Evolutionary conservation across 495 filamentous ascomycete genomes (phyloP).

Genomic region (Penicillium bialowiezense): DNA sequence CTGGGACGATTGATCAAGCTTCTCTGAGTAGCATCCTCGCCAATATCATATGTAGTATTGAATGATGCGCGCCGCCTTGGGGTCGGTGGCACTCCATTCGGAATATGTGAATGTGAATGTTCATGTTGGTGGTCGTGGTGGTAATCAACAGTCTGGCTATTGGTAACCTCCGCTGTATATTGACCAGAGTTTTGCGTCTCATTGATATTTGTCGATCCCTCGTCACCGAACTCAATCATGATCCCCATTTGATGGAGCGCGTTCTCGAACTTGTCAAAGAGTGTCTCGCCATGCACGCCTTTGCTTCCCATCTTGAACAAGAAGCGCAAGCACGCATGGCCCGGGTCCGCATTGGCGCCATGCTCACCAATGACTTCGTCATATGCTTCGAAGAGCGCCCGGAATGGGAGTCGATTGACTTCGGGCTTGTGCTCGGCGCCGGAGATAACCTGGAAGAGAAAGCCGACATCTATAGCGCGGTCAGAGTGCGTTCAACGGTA

Average conservation of each 20-base stretch:
- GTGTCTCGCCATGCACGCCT: constrained; percentile 38
- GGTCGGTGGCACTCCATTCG: constrained; percentile 25
- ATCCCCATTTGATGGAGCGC: constrained; percentile 65
- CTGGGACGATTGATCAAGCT: constrained; percentile 39
- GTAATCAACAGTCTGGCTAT: constrained; percentile 18
- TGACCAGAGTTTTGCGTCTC: constrained; percentile 25
- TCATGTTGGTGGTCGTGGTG: background rate
- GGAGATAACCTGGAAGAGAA: constrained; percentile 73
- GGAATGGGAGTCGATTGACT: constrained; percentile 63
- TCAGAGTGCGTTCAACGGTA: background rate
- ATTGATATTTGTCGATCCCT: constrained; percentile 25
- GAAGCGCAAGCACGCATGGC: constrained; percentile 71
- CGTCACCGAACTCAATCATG: constrained; percentile 56
- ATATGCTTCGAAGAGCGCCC: constrained; percentile 78
- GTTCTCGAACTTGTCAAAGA: constrained; percentile 66
- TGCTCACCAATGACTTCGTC: constrained; percentile 65
- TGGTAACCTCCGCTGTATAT: constrained; percentile 18
- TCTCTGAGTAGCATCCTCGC: constrained; percentile 44
- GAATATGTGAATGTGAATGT: constrained; percentile 13
- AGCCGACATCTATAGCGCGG: constrained; percentile 61
- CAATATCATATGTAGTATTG: constrained; percentile 54
- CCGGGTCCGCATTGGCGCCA: constrained; percentile 66
- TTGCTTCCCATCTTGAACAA: constrained; percentile 76
- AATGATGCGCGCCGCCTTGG: constrained; percentile 55
- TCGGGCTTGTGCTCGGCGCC: constrained; percentile 65